Evolutionary conservation across 306 rosid genomes (phyloP).

Genomic region (Mucuna pruriens): DNA sequence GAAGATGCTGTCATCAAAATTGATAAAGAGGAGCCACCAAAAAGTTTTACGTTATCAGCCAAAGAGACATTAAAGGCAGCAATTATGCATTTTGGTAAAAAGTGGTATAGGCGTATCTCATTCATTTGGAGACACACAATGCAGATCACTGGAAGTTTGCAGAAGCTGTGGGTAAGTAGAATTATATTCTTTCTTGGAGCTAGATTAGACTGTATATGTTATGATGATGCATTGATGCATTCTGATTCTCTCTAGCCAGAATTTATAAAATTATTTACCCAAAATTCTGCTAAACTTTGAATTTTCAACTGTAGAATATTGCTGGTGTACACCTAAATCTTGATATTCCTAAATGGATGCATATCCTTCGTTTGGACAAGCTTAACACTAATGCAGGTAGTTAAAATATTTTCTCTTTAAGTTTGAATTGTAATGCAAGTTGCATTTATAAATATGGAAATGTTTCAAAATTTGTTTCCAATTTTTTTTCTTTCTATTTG

Average conservation of each 20-base stretch:
- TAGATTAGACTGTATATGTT: constrained; percentile 12
- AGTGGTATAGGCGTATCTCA: constrained; percentile 79
- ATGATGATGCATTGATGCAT: constrained; percentile 7
- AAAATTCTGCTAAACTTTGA: constrained; percentile 40
- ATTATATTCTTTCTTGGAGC: constrained; percentile 23
- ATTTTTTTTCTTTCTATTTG: neutral
- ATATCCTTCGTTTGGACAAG: constrained; percentile 81
- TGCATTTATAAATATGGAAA: constrained; percentile 5
- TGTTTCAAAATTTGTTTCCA: constrained; percentile 7
- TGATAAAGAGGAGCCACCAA: constrained; percentile 67
- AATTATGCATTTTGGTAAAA: constrained; percentile 64
- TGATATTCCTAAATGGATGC: constrained; percentile 93
- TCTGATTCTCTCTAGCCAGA: constrained; percentile 4
- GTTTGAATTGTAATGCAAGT: constrained; percentile 14
- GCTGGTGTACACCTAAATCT: constrained; percentile 84
- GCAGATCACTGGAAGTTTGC: constrained; percentile 64
- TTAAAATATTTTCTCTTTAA: constrained; percentile 14
- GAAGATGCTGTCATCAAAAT: constrained; percentile 62
- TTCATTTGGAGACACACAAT: constrained; percentile 71
- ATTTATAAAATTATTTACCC: constrained; percentile 8
- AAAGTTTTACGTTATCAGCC: constrained; percentile 65
- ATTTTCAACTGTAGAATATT: constrained; percentile 68
- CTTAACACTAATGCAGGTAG: constrained; percentile 80
- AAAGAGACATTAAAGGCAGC: constrained; percentile 83
- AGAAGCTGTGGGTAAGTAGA: constrained; percentile 83